Conservation (phyloP, 2,329 filamentous ascomycete genomes). For the Lachnellula subtilissima region DNA sequence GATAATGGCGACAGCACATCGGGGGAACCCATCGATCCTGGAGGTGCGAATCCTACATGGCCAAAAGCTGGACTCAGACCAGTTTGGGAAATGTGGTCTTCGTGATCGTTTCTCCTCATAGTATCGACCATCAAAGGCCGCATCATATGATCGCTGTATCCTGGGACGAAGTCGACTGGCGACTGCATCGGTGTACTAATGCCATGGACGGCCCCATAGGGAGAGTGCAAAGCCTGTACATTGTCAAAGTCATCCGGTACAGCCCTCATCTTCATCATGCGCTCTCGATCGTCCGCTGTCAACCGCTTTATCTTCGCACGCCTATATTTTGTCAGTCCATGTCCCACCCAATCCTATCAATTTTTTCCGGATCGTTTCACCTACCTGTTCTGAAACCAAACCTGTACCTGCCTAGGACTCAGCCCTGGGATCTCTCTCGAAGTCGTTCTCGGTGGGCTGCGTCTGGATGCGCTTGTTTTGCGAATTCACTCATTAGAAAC, state of each 20-base stretch:
- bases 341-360: not conserved
- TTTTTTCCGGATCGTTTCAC: constrained; percentile 22
- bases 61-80: constrained; percentile 65
- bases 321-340: constrained; percentile 35
- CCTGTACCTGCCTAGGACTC: constrained; percentile 88
- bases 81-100: constrained; percentile 63
- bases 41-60: constrained; percentile 58
- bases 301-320: constrained; percentile 69
- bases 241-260: constrained; percentile 69
- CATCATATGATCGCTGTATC: constrained; percentile 51
- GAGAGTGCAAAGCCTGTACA: constrained; percentile 62
- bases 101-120: constrained; percentile 56
- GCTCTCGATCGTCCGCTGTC: constrained; percentile 64
- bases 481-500: constrained; percentile 95
- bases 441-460: constrained; percentile 83
- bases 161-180: constrained; percentile 35
- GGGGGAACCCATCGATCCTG: constrained; percentile 44
- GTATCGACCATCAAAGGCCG: constrained; percentile 65
- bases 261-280: constrained; percentile 68
- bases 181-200: constrained; percentile 32
- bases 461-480: constrained; percentile 89
- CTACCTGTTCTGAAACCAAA: constrained; percentile 98
- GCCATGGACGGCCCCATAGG: constrained; percentile 50
- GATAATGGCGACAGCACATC: constrained; percentile 56
- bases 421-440: constrained; percentile 87